These are phyloP conservation scores for Polyporus arcularius DNA, from an alignment of 768 basidiomycete genomes.

Conservation along the genomic window DNA sequence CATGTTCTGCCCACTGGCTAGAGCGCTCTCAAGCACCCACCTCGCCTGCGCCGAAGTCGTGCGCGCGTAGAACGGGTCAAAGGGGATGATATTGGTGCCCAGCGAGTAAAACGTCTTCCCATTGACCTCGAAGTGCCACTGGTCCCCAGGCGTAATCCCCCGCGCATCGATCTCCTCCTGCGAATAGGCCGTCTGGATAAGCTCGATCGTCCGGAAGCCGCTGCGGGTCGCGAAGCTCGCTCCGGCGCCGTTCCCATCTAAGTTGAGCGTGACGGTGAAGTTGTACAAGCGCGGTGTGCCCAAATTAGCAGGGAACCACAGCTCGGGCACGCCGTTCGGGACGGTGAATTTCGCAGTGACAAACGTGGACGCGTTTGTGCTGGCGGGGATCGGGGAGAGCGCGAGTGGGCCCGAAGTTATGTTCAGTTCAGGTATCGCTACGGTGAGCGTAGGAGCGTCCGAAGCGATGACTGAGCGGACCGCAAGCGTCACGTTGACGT, in stretches of 20 bases:
- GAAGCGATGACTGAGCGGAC: constrained; percentile 44
- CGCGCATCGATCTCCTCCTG: constrained; percentile 43
- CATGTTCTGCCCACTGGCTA: constrained; percentile 60
- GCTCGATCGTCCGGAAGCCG: constrained; percentile 61
- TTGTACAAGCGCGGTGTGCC: constrained; percentile 58
- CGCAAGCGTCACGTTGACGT: constrained; percentile 54
- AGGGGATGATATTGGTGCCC: constrained; percentile 62
- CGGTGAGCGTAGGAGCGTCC: constrained; percentile 37
- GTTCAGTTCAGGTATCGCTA: constrained; percentile 50
- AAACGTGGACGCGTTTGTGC: constrained; percentile 38
- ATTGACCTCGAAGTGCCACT: constrained; percentile 63
- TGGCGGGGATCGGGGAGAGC: constrained; percentile 24
- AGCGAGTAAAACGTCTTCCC: constrained; percentile 56
- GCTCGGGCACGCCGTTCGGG: constrained; percentile 45
- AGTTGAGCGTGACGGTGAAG: constrained; percentile 43
- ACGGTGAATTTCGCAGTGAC: constrained; percentile 47
- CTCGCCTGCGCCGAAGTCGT: constrained; percentile 49
- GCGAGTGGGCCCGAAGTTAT: constrained; percentile 39
- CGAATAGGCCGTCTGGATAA: constrained; percentile 50
- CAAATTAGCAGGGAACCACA: constrained; percentile 59
- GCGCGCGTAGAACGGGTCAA: constrained; percentile 60
- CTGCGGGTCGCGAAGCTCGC: constrained; percentile 45
- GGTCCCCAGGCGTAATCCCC: constrained; percentile 59
- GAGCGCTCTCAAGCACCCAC: constrained; percentile 59
- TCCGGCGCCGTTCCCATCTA: constrained; percentile 16